Conservation (phyloP, 1,139 yeast genomes). For the Yamadazyma trypodendri region DNA sequence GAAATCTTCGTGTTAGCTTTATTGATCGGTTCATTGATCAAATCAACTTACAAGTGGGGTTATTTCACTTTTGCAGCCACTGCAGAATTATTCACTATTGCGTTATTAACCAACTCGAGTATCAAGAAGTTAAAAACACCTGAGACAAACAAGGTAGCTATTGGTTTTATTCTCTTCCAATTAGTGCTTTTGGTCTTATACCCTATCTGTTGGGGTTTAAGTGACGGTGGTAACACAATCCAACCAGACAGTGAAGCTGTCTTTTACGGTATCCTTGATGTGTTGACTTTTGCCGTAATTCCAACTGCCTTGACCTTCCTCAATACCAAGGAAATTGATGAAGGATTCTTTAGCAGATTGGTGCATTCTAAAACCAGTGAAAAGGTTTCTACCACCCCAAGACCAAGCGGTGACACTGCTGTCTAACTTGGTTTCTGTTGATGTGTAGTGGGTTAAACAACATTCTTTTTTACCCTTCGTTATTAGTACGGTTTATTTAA, state of each 20-base stretch:
- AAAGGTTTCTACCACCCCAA: constrained; percentile 21
- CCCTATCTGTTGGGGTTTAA: constrained; percentile 60
- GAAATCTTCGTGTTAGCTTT: constrained; percentile 53
- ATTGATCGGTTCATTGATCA: constrained; percentile 53
- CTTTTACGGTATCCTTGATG: constrained; percentile 62
- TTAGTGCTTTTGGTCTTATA: constrained; percentile 47
- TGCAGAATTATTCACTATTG: constrained; percentile 39
- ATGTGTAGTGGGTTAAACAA: too few relatives aligned
- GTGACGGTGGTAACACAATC: constrained; percentile 68
- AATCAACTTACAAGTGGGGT: constrained; percentile 67
- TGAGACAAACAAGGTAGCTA: constrained; percentile 19
- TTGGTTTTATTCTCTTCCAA: constrained; percentile 30
- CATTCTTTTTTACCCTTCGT: too few relatives aligned
- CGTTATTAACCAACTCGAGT: constrained; percentile 22
- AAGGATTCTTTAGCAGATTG: constrained; percentile 27
- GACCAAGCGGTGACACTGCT: constrained; percentile 38
- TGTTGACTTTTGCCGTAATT: constrained; percentile 42
- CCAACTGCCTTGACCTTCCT: constrained; percentile 39
- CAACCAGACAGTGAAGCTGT: constrained; percentile 68
- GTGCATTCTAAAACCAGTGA: constrained; percentile 16
- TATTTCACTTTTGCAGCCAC: constrained; percentile 45
- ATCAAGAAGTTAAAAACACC: constrained; percentile 14
- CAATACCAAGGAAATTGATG: constrained; percentile 29
- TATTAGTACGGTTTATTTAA: too few relatives aligned
- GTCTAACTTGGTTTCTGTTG: constrained; percentile 17